Evolutionary conservation across 2,329 filamentous ascomycete species (phyloP), one percentile per base, ranked within the genome.

Genomic region (Triangularia setosa): DNA sequence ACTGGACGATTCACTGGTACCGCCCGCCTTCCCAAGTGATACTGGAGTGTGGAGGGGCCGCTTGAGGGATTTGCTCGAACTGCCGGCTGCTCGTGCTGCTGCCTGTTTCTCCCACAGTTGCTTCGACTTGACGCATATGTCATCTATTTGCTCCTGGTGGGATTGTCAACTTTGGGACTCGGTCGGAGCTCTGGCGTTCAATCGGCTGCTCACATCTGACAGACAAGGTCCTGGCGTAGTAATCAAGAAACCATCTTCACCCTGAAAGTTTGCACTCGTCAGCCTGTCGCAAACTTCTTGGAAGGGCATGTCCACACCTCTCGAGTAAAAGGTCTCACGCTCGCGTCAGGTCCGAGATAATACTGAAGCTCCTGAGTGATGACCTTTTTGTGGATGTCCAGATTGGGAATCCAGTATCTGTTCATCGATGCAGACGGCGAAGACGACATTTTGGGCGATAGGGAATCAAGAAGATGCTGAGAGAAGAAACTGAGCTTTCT

Each of bases 171-270:
- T 56, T 61, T 40, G 63, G 64, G 70, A 64, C 58, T 58, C 23
- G 18, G n/a, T 48, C 33, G 25, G 56, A 35, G 35, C 61, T 21
- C 28, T 21, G 61, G 28, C 35, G n/a, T 40, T 28, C 7, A 23
- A 40, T 30, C 60, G 63, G 55, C 58, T 53, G 71, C 84, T 81
- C 75, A 87, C 84, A 77, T 87, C 84, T 69, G 83, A 85, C 69
- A 87, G 73, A 72, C 83, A 87, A 62, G 80, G 77, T 33, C 84
- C 84, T 7, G 83, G 82, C 2, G 84, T 86, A 28, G 80, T 82
- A 70, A 87, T 86, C 64, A 87, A 78, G 69, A 83, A 87, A 2
- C 85, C 85, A 73, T 87, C 84, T 75, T 87, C 84, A 69, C 84
- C 84, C 84, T 86, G 65, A 57, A 21, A 21, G 40, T 24, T 27